These are phyloP conservation scores for Hypholoma fasciculare DNA, from an alignment of 768 basidiomycete genomes.

Conservation along the genomic window DNA sequence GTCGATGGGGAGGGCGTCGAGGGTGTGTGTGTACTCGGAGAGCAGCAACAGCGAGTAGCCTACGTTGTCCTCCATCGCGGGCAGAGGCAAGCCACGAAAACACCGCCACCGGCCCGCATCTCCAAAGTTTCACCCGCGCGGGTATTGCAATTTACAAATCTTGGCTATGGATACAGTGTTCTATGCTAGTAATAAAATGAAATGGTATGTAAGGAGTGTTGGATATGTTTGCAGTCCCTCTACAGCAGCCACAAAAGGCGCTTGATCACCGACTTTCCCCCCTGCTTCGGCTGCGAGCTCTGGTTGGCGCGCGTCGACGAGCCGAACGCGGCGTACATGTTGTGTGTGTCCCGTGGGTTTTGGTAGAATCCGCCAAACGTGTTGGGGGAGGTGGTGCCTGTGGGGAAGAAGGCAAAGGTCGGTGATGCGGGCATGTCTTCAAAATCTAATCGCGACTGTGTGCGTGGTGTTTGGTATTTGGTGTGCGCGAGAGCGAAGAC, in stretches of 20 bases:
- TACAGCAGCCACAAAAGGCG: conserved; percentile 20
- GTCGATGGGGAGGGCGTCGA: conserved; percentile 92
- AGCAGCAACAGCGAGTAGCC: conserved; percentile 71
- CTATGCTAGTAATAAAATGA: conserved; percentile 9
- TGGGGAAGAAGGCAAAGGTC: conserved; percentile 60
- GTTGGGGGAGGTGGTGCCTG: conserved; percentile 53
- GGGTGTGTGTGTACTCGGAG: conserved; percentile 85
- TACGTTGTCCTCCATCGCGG: conserved; percentile 26
- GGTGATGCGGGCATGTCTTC: conserved; percentile 49
- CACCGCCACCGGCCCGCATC: conserved; percentile 2
- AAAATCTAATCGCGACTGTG: not conserved
- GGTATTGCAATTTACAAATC: conserved; percentile 15
- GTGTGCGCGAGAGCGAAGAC: not conserved
- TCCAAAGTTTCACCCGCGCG: conserved; percentile 14
- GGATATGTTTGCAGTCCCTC: not conserved
- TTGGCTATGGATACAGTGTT: conserved; percentile 22
- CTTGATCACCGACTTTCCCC: conserved; percentile 20
- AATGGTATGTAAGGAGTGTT: conserved; percentile 11
- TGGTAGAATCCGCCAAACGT: conserved; percentile 58
- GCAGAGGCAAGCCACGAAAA: not conserved
- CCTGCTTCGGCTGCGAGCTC: conserved; percentile 13
- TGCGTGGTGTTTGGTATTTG: conserved; percentile 5
- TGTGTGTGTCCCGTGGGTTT: conserved; percentile 60
- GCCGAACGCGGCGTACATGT: conserved; percentile 55
- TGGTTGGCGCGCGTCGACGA: conserved; percentile 15